These are phyloP conservation scores for Cinnamomum chago DNA, from an alignment of 164 flowering plant species.

Conservation along the genomic window DNA sequence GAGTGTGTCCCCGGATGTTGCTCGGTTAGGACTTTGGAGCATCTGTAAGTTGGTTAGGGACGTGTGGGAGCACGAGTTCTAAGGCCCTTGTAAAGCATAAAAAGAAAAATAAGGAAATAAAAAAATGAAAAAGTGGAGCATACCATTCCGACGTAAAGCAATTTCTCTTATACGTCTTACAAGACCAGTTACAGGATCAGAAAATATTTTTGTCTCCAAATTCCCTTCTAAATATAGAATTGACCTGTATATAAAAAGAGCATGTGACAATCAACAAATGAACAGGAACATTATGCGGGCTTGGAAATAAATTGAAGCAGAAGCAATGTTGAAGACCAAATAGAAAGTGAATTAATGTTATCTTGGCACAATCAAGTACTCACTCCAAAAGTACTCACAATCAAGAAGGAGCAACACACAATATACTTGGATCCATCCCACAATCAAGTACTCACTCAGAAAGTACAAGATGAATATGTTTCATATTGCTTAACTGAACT, in stretches of 20 bases:
- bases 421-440: neutral
- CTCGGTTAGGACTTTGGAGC: no score
- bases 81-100: no score
- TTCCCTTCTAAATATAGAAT: slow-evolving; percentile 82
- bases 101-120: neutral
- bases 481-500: neutral
- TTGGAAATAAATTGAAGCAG: neutral
- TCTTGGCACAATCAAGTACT: no score
- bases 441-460: neutral
- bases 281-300: neutral
- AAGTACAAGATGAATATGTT: neutral
- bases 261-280: neutral
- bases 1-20: no score
- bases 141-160: slow-evolving; percentile 79
- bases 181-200: slow-evolving; percentile 68
- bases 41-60: no score
- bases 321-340: neutral
- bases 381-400: no score
- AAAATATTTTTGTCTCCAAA: slow-evolving; percentile 76
- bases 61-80: no score
- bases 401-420: neutral
- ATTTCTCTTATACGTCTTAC: slow-evolving; percentile 79
- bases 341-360: neutral
- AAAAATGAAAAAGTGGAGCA: neutral
- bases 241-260: slow-evolving; percentile 32